Evolutionary conservation across 2,329 filamentous ascomycete species (phyloP).

Genomic region (Fusarium sp.): DNA sequence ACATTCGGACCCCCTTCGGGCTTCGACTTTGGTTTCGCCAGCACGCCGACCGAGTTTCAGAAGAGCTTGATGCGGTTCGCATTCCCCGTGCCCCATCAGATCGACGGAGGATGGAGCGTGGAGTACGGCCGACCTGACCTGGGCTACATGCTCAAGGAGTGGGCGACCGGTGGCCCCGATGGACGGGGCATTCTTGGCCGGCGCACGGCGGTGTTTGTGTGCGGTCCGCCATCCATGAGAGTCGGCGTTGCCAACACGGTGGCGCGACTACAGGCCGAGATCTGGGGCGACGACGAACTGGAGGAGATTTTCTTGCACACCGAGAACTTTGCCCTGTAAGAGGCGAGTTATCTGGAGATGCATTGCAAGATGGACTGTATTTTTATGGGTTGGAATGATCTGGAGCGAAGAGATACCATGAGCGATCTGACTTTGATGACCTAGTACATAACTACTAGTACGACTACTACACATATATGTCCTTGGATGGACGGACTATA

Average conservation of each 20-base stretch:
- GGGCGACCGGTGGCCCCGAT: constrained; percentile 77
- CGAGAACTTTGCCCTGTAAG: constrained; percentile 89
- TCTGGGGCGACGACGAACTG: constrained; percentile 81
- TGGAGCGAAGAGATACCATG: constrained; percentile 44
- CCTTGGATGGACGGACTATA: constrained; percentile 31
- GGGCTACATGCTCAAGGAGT: constrained; percentile 85
- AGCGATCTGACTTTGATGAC: constrained; percentile 41
- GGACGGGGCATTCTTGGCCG: constrained; percentile 79
- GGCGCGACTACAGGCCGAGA: constrained; percentile 82
- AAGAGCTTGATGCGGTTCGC: constrained; percentile 92
- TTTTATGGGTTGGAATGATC: constrained; percentile 31
- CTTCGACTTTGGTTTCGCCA: constrained; percentile 86
- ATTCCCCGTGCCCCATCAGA: constrained; percentile 77
- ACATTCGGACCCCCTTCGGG: constrained; percentile 70
- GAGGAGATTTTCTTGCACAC: constrained; percentile 96
- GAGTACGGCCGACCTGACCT: constrained; percentile 93
- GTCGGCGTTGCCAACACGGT: constrained; percentile 89
- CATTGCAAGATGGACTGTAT: constrained; percentile 27
- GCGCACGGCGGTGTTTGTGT: constrained; percentile 91
- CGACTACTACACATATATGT: not conserved
- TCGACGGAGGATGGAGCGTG: constrained; percentile 86
- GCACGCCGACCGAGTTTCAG: constrained; percentile 87
- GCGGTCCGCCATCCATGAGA: constrained; percentile 88
- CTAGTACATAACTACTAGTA: constrained; percentile 7
- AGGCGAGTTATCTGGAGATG: not conserved